phyloP scores from a whole-genome alignment of 2,329 filamentous ascomycete genomes.

The Sporothrix sp. region DNA sequence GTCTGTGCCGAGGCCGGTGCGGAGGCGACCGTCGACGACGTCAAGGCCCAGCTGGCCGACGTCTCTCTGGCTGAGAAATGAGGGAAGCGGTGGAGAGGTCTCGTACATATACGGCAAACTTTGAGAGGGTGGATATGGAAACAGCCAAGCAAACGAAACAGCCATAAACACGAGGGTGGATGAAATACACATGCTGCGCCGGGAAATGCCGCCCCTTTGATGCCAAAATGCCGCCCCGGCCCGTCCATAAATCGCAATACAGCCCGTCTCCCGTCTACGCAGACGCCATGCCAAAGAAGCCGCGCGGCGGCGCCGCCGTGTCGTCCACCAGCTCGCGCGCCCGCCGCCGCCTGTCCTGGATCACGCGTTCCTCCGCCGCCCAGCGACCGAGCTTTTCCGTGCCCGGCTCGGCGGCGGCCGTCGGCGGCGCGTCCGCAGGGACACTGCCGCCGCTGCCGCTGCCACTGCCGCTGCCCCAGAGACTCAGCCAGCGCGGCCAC shows the following conservation, averaged over 20 bases:
- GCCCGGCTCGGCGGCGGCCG: conserved; percentile 16
- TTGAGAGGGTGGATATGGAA: no score
- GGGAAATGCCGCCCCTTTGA: background rate
- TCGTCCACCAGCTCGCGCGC: conserved; percentile 45
- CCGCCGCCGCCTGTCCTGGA: conserved; percentile 41
- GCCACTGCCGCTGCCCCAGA: conserved; percentile 31
- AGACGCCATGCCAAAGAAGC: conserved; percentile 11
- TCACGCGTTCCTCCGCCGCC: conserved; percentile 45
- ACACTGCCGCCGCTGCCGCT: conserved; percentile 28
- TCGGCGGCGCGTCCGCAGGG: no score
- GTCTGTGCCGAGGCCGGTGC: background rate
- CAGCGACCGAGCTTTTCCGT: conserved; percentile 37
- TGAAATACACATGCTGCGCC: no score
- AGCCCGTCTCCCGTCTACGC: no score
- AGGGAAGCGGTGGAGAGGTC: background rate
- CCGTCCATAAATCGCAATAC: no score
- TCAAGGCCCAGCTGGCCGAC: background rate
- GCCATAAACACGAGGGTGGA: no score
- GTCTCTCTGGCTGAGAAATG: background rate
- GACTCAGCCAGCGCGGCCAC: conserved; percentile 29
- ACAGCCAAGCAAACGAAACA: no score
- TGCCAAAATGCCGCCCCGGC: no score
- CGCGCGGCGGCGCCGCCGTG: conserved; percentile 26
- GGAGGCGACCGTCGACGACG: background rate
- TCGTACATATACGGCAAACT: background rate